These are phyloP conservation scores for Alternaria tenuissima DNA, from an alignment of 2,329 filamentous ascomycete species.

Conservation along the genomic window DNA sequence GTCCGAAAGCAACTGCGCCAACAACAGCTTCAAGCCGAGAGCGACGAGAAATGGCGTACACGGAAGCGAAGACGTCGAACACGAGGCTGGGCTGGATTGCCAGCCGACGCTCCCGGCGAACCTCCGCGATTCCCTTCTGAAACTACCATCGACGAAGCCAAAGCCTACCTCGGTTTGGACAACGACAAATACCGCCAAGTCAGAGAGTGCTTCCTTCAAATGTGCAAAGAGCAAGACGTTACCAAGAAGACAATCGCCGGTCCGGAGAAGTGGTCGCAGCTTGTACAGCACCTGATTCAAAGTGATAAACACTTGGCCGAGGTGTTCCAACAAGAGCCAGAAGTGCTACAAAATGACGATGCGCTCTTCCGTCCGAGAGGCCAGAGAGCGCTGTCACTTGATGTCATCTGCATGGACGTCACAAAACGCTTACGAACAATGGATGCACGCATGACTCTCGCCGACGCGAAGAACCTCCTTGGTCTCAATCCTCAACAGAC, in stretches of 20 bases:
- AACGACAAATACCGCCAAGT: slow-evolving; percentile 69
- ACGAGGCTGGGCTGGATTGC: slow-evolving; percentile 71
- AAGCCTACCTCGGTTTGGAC: slow-evolving; percentile 72
- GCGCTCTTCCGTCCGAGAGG: slow-evolving; percentile 53
- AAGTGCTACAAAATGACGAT: slow-evolving; percentile 57
- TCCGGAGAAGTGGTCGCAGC: slow-evolving; percentile 74
- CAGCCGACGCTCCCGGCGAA: slow-evolving; percentile 71
- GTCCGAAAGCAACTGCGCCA: slow-evolving; percentile 40
- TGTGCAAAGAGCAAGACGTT: slow-evolving; percentile 73
- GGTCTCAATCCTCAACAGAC: slow-evolving; percentile 73
- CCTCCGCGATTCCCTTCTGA: slow-evolving; percentile 81
- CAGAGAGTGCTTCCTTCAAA: slow-evolving; percentile 71
- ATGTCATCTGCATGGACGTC: slow-evolving; percentile 82
- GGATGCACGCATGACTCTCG: slow-evolving; percentile 73
- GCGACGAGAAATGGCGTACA: slow-evolving; percentile 67
- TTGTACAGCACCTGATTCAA: slow-evolving; percentile 72
- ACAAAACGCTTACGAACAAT: slow-evolving; percentile 78
- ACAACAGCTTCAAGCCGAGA: slow-evolving; percentile 63
- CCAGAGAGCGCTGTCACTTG: slow-evolving; percentile 72
- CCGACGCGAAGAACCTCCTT: slow-evolving; percentile 76
- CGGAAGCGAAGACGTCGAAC: slow-evolving; percentile 74
- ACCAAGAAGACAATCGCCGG: slow-evolving; percentile 80
- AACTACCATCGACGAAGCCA: slow-evolving; percentile 81
- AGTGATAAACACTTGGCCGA: slow-evolving; percentile 70
- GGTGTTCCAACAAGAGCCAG: slow-evolving; percentile 66